Evolutionary conservation across 2,329 filamentous ascomycete species (phyloP).

Genomic region (Phoma sp.): DNA sequence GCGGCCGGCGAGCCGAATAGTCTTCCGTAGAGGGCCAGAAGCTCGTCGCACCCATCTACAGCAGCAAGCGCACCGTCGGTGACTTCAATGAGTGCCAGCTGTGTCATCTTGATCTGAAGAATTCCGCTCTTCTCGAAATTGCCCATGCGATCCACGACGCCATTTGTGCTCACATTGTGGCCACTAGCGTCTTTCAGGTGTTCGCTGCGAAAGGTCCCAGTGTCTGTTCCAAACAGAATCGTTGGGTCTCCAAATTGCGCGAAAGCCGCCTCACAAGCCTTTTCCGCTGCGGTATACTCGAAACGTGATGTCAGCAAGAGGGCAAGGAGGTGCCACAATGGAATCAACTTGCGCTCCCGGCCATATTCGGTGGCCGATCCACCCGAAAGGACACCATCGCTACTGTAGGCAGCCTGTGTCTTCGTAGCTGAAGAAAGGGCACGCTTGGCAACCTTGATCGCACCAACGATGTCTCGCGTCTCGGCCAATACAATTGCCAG

Average conservation of each 20-base stretch:
- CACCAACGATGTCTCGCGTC: constrained; percentile 78
- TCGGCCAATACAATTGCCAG: constrained; percentile 88
- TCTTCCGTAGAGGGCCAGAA: constrained; percentile 80
- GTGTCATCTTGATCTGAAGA: constrained; percentile 95
- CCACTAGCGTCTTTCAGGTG: constrained; percentile 62
- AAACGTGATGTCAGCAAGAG: constrained; percentile 86
- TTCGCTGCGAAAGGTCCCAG: constrained; percentile 66
- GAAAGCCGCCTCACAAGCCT: constrained; percentile 88
- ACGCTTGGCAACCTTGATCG: constrained; percentile 82
- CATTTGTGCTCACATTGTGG: constrained; percentile 39
- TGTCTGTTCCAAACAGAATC: constrained; percentile 69
- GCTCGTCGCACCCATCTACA: constrained; percentile 85
- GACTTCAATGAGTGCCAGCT: constrained; percentile 82
- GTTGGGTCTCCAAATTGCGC: constrained; percentile 82
- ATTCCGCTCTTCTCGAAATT: constrained; percentile 84
- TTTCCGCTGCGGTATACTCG: constrained; percentile 80
- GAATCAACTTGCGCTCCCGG: constrained; percentile 71
- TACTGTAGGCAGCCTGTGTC: constrained; percentile 34
- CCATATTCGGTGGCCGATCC: constrained; percentile 43
- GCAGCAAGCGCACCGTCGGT: constrained; percentile 84
- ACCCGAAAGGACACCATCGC: constrained; percentile 42
- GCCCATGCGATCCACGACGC: constrained; percentile 80
- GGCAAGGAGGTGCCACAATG: constrained; percentile 90
- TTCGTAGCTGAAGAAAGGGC: constrained; percentile 68
- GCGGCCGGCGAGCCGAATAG: constrained; percentile 72